Evolutionary conservation across 1,284 basidiomycete species (phyloP), one percentile per base, ranked within the genome.

Genomic region (Volvariella surrecta): DNA sequence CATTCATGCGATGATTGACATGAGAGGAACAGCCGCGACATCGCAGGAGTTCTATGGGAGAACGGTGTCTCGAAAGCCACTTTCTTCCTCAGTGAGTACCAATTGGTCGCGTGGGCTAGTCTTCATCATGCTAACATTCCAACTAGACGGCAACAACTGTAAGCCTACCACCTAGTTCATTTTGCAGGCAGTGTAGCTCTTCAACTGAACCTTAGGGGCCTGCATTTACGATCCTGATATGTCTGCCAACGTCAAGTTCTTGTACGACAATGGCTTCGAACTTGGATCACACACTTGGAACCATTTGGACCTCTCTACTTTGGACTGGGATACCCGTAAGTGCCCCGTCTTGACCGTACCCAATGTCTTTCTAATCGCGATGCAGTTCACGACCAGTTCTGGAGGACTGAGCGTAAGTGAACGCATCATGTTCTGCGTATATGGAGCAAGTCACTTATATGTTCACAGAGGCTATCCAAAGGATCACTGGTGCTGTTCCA

Each of bases 271-370:
- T 7, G 70, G 69, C 2, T 74, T 77, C 54, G 71, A 74, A 40
- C 52, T 79, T 32, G 75, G 62, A 3, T 73, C 70, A 18, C 76
- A 79, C 51, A 73, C 74, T 21, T 79, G 76, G 76, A 58, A 60
- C 4, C 76, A 78, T 53, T 52, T 59, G 15, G 62, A 79, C 51
- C 53, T 78, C 15, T 63, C 61, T 20, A 64, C 54, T 1, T 57
- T 76, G 30, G 54, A 55, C 19, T 60, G 62, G 55, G 59, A 63
- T 50, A 51, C 71, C 52, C 58, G 71, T 71, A 48, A 42, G 60
- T 55, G 30, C n/a, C 40, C 34, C 13, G 28, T 43, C 39, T 39
- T 3, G 20, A 21, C 40, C 11, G 21, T 2, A 19, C 30, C 10
- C 22, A 32, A 7, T 19, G 24, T 35, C 48, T 50, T 57, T 59